Base-by-base conservation (phyloP, 2,329 filamentous ascomycete species). In the Periconia digitata region DNA sequence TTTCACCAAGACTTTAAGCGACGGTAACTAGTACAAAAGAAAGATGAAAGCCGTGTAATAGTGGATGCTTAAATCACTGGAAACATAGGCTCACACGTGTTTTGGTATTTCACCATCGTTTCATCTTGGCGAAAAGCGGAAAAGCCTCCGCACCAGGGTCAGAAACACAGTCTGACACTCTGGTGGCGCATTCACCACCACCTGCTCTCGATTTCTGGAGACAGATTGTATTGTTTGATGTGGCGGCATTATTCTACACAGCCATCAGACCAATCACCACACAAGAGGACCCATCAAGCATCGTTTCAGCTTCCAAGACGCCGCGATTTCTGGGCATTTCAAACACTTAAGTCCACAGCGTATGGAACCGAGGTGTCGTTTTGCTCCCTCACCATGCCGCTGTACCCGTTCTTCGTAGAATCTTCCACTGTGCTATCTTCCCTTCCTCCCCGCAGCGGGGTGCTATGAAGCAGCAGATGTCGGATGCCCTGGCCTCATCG, bases 71-170 rank as follows among this genome's bases (percentile, higher is more conserved):
- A 32, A 12, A 10, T 15, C 12, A 4, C 12, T 15, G 53, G 49
- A 44, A 42, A 55, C 50, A 47, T 23, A 53, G 56, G 52, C 60
- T 64, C 60, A 53, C 54, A 56, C 54, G 64, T 59, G 61, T 55
- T 54, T 51, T 52, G 53, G 41, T 43, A 49, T 57, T 60, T 58
- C 66, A 69, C 66, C 60, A 67, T 43, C 54, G 65, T 68, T 68
- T 68, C 56, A 66, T 55, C 64, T 69, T 67, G 64, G 64, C 64
- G 60, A 59, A 60, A 54, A 62, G 56, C 60, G 49, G 43, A 49
- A 58, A 47, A 44, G 48, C 48, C 24, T 38, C 40, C 29, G 40
- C 24, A 39, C 43, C 36, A 43, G 45, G 43, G 40, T 48, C 42
- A 47, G 50, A 51, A 20, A 43, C 35, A 34, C 20, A 46, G 53